Percentiles rank a stretch among this genome's conserved stretches.
phyloP scores from a whole-genome alignment of 139 green algal genomes.

The Coelastrella sp. region DNA sequence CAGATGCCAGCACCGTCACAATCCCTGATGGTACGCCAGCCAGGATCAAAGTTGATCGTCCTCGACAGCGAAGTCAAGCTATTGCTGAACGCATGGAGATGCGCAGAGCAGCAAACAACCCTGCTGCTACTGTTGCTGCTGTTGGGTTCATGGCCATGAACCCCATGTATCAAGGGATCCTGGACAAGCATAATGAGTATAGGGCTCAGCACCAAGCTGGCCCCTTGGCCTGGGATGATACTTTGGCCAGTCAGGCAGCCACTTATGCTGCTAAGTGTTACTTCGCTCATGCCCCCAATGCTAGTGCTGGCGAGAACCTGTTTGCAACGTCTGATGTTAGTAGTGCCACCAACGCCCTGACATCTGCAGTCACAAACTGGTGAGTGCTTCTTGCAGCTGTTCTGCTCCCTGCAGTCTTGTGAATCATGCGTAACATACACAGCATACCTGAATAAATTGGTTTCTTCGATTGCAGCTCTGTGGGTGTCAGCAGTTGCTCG shows the following conservation, averaged over 20 bases:
- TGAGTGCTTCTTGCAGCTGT: too few species aligned
- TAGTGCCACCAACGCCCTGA: background rate
- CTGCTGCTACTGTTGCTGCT: background rate
- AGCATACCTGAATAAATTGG: too few species aligned
- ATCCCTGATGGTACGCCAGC: background rate
- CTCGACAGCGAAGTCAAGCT: background rate
- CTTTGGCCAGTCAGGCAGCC: background rate
- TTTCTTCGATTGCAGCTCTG: too few species aligned
- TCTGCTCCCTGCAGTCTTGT: too few species aligned
- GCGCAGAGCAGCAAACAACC: background rate
- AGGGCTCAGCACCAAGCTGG: background rate
- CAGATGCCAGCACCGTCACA: too few species aligned
- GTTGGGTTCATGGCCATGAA: background rate
- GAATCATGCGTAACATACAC: too few species aligned
- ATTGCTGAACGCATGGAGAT: background rate
- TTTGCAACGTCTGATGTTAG: background rate
- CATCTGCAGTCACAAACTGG: background rate
- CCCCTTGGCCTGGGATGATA: constrained; percentile 12
- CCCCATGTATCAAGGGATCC: background rate
- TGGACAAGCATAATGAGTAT: constrained; percentile 32
- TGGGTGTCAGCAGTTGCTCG: too few species aligned
- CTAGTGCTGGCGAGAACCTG: background rate
- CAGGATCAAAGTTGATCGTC: background rate
- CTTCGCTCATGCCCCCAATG: constrained; percentile 1
- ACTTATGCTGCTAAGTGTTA: constrained; percentile 7